A percentile compares a stretch with the other conserved stretches of the same genome.
Conservation (phyloP, 176 grass and related monocot species). For the Oryza nivara region DNA sequence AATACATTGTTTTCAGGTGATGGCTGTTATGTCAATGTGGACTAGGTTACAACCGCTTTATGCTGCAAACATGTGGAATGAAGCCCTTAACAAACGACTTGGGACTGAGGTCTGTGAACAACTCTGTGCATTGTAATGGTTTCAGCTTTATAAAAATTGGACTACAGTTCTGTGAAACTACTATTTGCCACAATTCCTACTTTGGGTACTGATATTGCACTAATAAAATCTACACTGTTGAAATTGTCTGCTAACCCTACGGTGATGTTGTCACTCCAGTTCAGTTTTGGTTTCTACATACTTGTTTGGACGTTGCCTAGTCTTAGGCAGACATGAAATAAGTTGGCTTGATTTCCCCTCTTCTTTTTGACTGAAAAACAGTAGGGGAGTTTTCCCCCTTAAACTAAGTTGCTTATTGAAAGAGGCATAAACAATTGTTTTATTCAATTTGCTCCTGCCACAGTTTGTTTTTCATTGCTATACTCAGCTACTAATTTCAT, state of each 20-base stretch:
- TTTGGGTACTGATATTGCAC: neutral
- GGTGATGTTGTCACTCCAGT: neutral
- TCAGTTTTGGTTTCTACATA: constrained; percentile 4
- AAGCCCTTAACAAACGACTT: constrained; percentile 98
- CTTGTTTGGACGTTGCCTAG: neutral
- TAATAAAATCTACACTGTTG: constrained; percentile 4
- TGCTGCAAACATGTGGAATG: constrained; percentile 99
- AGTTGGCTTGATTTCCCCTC: neutral
- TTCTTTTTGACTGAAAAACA: too few relatives aligned
- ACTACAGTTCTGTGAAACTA: neutral
- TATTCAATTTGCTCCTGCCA: neutral
- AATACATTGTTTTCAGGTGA: constrained; percentile 69
- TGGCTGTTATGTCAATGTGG: constrained; percentile 98
- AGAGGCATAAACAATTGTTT: neutral
- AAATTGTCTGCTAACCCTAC: constrained; percentile 1
- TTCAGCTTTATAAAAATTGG: neutral
- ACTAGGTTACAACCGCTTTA: constrained; percentile 91
- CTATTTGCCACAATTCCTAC: neutral
- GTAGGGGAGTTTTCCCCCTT: neutral
- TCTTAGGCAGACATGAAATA: constrained; percentile 2
- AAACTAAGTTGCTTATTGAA: constrained; percentile 12
- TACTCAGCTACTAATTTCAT: constrained; percentile 33
- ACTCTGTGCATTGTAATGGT: neutral
- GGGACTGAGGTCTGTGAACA: constrained; percentile 76
- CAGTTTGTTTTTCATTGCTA: constrained; percentile 19